Base-by-base conservation (phyloP, 2,329 filamentous ascomycete species). In the Dactylellina parvicollis region DNA sequence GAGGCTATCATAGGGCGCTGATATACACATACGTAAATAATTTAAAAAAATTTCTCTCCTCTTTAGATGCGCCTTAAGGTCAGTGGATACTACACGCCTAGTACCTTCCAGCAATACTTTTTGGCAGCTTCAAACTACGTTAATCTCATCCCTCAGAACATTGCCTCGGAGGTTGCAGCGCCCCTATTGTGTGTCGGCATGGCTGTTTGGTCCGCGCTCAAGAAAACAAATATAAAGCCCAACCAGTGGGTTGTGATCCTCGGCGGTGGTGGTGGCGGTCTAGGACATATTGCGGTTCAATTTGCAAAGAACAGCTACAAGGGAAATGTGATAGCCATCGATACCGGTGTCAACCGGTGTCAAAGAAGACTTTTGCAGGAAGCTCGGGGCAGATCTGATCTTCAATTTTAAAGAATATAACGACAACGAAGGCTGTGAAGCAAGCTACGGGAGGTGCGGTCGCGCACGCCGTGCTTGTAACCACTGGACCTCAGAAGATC, bases 171-270 rank as follows among this genome's bases (percentile, higher is more conserved):
- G 72, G 76, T 86, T n/a, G 86, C 86, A 1, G 87, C 83, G 0
- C 86, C 86, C 0, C 83, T 88, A 67, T 87, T 88, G 85, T 88
- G 86, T 79, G 83, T 81, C 44, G 85, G 84, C 0, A 84, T 83
- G 4, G 88, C 87, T 0, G 85, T 87, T 72, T 86, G 88, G 78
- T 83, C 84, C 1, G 84, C 85, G 1, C 80, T 88, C 54, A 81
- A 83, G 10, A 83, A 86, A 40, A 84, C 83, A 34, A 77, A 80
- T 57, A 72, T 83, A 47, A 80, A 77, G 75, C 56, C 64, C 8
- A 75, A 75, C 30, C 74, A 77, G 22, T 78, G 76, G 76, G 76
- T 76, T 26, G 76, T 73, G 1, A 75, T 79, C 44, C 74, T 75
- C 10, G 77, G 78, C n/a, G 76, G 75, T 22, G 77, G 77, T 22